Evolutionary conservation across 306 rosid genomes (phyloP), one percentile per base, ranked within the genome.

Genomic region (Begonia loranthoides): DNA sequence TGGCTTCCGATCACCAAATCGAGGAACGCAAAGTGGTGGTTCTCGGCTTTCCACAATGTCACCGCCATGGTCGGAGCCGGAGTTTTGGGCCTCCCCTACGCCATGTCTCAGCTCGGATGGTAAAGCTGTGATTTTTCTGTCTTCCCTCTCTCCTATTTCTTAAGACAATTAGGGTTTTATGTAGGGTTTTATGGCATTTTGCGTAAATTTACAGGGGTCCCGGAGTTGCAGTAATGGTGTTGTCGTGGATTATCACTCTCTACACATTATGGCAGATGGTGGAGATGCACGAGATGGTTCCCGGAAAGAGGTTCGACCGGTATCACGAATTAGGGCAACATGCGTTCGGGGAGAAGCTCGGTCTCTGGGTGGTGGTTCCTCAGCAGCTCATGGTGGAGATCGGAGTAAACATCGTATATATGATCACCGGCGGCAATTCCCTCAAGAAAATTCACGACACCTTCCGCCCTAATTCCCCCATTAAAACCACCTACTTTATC

Each of bases 351-450:
- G 67, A 60, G 0, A 72, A 60, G 17, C 49, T 70, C 0, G 88
- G 94, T 4, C 70, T 49, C 9, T 74, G 80, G 88, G 11, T 67
- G 13, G 62, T 83, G 0, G 70, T 83, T 82, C 67, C 77, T 9
- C 80, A 69, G 9, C 94, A 83, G 15, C 17, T 77, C 14, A 65
- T 56, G 0, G 88, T 83, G 55, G 85, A 79, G 19, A 69, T 79
- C 13, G 82, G 85, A 15, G 41, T 82, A 1, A 48, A 54, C 48
- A 83, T 83, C 13, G 94, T 83, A 9, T 83, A 83, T 34, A 19
- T 63, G 8, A 84, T 83, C 22, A 83, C 88, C 0, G 94, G 94
- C 7, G 94, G 94, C 0, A 79, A 79, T 45, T 83, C 94, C 0
- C 17, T 83, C 13, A 79, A 83, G 74, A 83, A 83, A 48, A 74